Evolutionary conservation across 345 rosid species (phyloP).

Genomic region (Ricinus communis): DNA sequence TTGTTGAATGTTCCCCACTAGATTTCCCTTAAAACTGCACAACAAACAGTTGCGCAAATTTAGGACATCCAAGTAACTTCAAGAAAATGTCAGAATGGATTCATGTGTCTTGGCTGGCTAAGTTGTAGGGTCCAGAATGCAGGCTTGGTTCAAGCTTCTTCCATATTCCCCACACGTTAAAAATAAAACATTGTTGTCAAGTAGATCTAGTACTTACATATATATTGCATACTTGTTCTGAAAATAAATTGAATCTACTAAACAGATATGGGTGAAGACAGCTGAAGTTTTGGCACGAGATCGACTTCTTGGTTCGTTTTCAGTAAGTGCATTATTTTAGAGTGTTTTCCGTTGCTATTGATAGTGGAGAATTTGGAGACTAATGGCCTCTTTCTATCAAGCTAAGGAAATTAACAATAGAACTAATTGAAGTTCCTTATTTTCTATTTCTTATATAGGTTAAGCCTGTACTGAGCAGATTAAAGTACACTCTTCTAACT

Average conservation of each 20-base stretch:
- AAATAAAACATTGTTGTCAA: neutral
- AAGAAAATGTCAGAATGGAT: too few species aligned
- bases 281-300: constrained; percentile 88
- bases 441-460: constrained; percentile 45
- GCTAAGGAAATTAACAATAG: neutral
- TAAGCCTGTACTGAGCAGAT: constrained; percentile 72
- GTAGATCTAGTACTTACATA: neutral
- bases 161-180: neutral
- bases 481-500: constrained; percentile 70
- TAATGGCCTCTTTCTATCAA: neutral
- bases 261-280: constrained; percentile 94
- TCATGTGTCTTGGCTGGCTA: too few species aligned
- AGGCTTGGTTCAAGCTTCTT: too few species aligned
- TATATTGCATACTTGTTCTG: neutral
- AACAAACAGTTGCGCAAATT: too few species aligned
- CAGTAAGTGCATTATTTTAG: constrained; percentile 41
- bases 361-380: neutral
- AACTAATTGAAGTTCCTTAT: neutral
- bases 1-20: too few species aligned
- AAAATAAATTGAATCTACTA: neutral
- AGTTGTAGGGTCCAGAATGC: too few species aligned
- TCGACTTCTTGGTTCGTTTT: constrained; percentile 83
- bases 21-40: too few species aligned
- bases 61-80: too few species aligned
- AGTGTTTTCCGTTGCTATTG: neutral